Evolutionary conservation across 1,139 yeast species (phyloP).

Genomic region (Hanseniaspora uvarum): DNA sequence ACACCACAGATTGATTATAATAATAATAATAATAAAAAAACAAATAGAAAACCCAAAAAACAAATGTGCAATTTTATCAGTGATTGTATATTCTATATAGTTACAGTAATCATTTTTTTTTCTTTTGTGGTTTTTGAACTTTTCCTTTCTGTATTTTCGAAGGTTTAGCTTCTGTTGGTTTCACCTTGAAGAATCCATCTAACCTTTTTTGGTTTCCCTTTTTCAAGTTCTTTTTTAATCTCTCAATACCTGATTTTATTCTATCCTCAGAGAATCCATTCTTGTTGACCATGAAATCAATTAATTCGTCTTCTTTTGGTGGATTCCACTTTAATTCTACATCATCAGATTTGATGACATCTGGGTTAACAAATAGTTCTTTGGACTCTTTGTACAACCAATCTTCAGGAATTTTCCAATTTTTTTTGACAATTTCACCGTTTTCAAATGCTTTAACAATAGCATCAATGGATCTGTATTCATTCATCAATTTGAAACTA

Average conservation of each 20-base stretch:
- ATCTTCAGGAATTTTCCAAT: slow-evolving; percentile 78
- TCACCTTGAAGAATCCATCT: slow-evolving; percentile 79
- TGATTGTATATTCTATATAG: not conserved
- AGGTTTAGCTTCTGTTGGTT: slow-evolving; percentile 37
- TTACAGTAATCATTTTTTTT: slow-evolving; percentile 16
- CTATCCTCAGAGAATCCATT: slow-evolving; percentile 86
- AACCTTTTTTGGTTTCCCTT: slow-evolving; percentile 83
- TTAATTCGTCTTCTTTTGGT: slow-evolving; percentile 34
- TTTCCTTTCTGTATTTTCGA: slow-evolving; percentile 33
- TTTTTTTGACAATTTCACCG: slow-evolving; percentile 39
- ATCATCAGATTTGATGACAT: slow-evolving; percentile 51
- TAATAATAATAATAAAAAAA: not conserved
- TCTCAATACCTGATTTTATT: slow-evolving; percentile 75
- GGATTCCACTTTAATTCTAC: slow-evolving; percentile 57
- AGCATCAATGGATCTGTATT: slow-evolving; percentile 70
- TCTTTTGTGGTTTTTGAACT: slow-evolving; percentile 22
- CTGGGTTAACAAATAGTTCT: slow-evolving; percentile 70
- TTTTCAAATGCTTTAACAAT: slow-evolving; percentile 56
- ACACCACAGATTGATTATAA: not conserved
- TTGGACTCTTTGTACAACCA: slow-evolving; percentile 93
- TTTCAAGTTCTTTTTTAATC: slow-evolving; percentile 72
- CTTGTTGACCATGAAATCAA: slow-evolving; percentile 33
- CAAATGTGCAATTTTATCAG: not conserved
- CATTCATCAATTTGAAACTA: slow-evolving; percentile 77
- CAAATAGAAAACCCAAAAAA: too few species aligned